Conservation (phyloP, 148 eudicot genomes). For the Rhododendron ferrugineum region DNA sequence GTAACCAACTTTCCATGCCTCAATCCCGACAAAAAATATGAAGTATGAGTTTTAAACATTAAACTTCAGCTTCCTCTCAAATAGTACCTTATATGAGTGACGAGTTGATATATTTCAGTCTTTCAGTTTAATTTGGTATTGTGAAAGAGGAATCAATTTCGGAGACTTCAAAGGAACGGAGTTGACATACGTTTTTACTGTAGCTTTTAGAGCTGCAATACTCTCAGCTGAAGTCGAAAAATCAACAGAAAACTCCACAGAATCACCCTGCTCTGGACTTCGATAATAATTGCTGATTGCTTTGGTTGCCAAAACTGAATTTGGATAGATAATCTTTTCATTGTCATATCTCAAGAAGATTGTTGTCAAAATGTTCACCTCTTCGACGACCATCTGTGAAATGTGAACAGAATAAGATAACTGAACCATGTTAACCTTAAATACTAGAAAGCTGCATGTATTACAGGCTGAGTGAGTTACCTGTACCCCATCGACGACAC, state of each 20-base stretch:
- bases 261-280: conserved; percentile 79
- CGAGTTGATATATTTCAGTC: not conserved
- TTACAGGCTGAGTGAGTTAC: conserved; percentile 24
- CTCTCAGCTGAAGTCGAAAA: conserved; percentile 61
- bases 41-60: not conserved
- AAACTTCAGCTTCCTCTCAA: not conserved
- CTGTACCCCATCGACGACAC: conserved; percentile 84
- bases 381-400: conserved; percentile 77
- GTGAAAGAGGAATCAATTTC: not conserved
- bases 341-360: conserved; percentile 70
- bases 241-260: conserved; percentile 70
- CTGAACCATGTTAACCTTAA: not conserved
- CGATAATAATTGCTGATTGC: conserved; percentile 82
- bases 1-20: not conserved
- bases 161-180: not conserved
- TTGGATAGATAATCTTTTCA: conserved; percentile 75
- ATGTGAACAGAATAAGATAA: not conserved
- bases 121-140: too few relatives aligned
- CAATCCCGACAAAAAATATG: not conserved
- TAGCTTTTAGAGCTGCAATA: conserved; percentile 51
- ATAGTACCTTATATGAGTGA: not conserved
- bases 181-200: conserved; percentile 45
- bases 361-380: conserved; percentile 90
- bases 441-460: not conserved
- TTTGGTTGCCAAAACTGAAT: conserved; percentile 60